A percentile compares a stretch with the other conserved stretches of the same genome.
phyloP scores from a whole-genome alignment of 148 eudicot genomes.

The Beta vulgaris region DNA sequence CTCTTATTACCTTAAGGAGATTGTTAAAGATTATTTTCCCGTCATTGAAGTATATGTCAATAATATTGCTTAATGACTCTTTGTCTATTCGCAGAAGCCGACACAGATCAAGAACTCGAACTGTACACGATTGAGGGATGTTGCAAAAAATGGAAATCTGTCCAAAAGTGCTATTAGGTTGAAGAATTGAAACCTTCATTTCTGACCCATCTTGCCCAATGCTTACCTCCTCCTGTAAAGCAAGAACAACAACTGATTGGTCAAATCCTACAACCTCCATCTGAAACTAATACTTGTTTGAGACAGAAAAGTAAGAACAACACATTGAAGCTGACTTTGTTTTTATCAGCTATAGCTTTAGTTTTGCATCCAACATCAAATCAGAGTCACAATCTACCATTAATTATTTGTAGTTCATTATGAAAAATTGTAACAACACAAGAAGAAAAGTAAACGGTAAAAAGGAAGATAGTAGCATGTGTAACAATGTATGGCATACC shows the following conservation, averaged over 20 bases:
- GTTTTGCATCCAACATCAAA: background rate
- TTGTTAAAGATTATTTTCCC: constrained; percentile 71
- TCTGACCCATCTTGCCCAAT: constrained; percentile 55
- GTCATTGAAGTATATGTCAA: constrained; percentile 82
- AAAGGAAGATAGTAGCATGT: background rate
- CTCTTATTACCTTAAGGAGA: constrained; percentile 62
- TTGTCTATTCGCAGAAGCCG: constrained; percentile 86
- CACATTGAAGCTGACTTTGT: background rate
- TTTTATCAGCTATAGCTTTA: background rate
- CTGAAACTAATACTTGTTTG: background rate
- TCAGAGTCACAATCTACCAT: background rate
- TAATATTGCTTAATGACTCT: constrained; percentile 71
- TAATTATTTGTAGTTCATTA: background rate
- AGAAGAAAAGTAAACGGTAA: background rate
- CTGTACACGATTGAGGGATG: constrained; percentile 81
- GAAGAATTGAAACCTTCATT: constrained; percentile 47
- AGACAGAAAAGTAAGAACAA: background rate
- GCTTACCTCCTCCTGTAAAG: constrained; percentile 71
- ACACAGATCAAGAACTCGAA: constrained; percentile 74
- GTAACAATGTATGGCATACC: constrained; percentile 58
- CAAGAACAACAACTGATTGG: background rate
- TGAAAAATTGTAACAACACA: background rate
- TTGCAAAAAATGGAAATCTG: constrained; percentile 82
- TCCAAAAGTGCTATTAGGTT: constrained; percentile 67
- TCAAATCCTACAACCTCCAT: background rate